Conservation (phyloP, 805 yeast species). For the Kodamaea jinghongensis region DNA sequence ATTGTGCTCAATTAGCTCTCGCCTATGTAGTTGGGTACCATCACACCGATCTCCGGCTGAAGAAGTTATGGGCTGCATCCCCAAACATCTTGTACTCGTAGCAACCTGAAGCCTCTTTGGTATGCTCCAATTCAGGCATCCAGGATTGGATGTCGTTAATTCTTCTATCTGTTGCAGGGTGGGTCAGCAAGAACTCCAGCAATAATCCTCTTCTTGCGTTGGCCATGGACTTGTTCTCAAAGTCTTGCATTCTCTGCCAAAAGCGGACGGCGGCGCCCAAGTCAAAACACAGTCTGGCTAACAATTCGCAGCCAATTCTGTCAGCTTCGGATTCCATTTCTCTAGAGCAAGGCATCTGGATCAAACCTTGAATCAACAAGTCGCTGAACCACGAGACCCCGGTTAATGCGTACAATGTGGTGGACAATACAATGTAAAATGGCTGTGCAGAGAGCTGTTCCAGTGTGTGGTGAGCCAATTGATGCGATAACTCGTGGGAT, state of each 20-base stretch:
- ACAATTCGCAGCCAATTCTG: slow-evolving; percentile 85
- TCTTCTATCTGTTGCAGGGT: slow-evolving; percentile 80
- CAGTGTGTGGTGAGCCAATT: slow-evolving; percentile 85
- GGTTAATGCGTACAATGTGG: slow-evolving; percentile 56
- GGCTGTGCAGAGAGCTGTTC: slow-evolving; percentile 83
- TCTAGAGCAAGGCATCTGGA: slow-evolving; percentile 83
- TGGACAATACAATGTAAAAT: slow-evolving; percentile 52
- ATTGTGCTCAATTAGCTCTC: background rate
- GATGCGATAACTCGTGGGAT: slow-evolving; percentile 92
- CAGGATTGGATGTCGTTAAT: slow-evolving; percentile 65
- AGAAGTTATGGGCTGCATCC: slow-evolving; percentile 15
- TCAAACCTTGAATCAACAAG: slow-evolving; percentile 50
- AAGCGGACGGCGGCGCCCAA: slow-evolving; percentile 70
- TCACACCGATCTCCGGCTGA: slow-evolving; percentile 5
- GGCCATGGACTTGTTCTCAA: slow-evolving; percentile 41
- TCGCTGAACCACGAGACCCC: slow-evolving; percentile 55
- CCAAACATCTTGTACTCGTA: slow-evolving; percentile 20
- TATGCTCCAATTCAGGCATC: slow-evolving; percentile 56
- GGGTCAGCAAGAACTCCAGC: slow-evolving; percentile 77
- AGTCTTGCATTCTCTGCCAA: slow-evolving; percentile 76
- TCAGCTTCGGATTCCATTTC: slow-evolving; percentile 97
- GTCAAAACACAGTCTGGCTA: slow-evolving; percentile 86
- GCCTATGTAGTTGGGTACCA: background rate
- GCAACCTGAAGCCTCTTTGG: slow-evolving; percentile 45
- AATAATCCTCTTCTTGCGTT: slow-evolving; percentile 14